Percentiles rank a stretch among this genome's conserved stretches.
phyloP scores from a whole-genome alignment of 140 eudicot species.

The Cichorium intybus region DNA sequence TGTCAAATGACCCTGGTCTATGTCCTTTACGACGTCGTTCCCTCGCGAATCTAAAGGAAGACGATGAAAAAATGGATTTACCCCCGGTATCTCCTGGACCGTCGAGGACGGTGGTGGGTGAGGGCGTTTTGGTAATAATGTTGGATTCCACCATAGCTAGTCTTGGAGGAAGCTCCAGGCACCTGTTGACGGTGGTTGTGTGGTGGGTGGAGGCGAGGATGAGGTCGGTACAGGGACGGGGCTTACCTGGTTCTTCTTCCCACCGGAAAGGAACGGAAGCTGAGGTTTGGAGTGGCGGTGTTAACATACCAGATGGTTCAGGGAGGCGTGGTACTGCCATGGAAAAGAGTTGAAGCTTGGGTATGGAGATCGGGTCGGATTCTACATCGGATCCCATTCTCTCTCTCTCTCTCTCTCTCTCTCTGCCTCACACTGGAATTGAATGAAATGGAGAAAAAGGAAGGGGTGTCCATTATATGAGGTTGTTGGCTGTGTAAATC shows the following conservation, averaged over 20 bases:
- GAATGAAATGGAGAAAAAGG: background rate
- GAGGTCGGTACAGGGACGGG: constrained; percentile 60
- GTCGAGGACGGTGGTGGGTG: constrained; percentile 82
- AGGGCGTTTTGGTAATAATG: constrained; percentile 48
- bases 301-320: constrained; percentile 50
- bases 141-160: constrained; percentile 30
- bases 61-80: constrained; percentile 38
- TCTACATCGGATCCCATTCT: constrained; percentile 36
- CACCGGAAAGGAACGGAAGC: constrained; percentile 85
- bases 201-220: constrained; percentile 24
- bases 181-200: constrained; percentile 13
- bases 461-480: background rate
- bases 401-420: background rate
- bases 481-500: background rate
- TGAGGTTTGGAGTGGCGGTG: constrained; percentile 67
- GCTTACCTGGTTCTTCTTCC: constrained; percentile 95
- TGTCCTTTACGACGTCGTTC: constrained; percentile 33
- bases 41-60: constrained; percentile 56
- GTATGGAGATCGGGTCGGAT: constrained; percentile 26
- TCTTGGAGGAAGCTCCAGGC: constrained; percentile 72
- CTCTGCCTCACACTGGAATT: background rate
- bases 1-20: constrained; percentile 46
- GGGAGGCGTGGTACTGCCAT: constrained; percentile 22
- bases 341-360: constrained; percentile 41
- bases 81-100: constrained; percentile 50